Evolutionary conservation across 2,329 filamentous ascomycete species (phyloP), one percentile per base, ranked within the genome.

Genomic region (Colletotrichum melonis): DNA sequence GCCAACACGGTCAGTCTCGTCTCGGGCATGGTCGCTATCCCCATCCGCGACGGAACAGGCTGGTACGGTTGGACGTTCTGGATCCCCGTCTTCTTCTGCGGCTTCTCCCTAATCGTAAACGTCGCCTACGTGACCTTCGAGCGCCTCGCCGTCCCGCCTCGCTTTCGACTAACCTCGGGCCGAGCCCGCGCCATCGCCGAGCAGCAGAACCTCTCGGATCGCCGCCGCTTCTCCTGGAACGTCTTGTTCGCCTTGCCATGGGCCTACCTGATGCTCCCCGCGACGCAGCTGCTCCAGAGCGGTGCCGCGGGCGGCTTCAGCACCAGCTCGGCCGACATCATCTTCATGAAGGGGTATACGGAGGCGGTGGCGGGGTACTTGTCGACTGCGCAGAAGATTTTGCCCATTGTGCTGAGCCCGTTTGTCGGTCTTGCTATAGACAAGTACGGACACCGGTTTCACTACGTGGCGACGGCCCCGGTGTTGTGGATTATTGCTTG

Each of bases 31-130:
- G 75, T 78, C 4, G 76, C 76, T 1, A 75, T 77, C 7, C 76
- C 75, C 4, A 78, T 77, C 11, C 74, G 75, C 5, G 71, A 78
- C 38, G 54, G 74, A 1, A 78, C 76, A 14, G 77, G 76, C 0
- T 78, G 75, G 75, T 78, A 78, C 52, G 76, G 76, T 2, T 78
- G 76, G 76, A 78, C 75, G 0, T 77, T 78, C 26, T 78, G 76
- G 76, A 74, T 78, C 2, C 76, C 76, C 1, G 76, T 70, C 9
- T 68, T 76, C 56, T 78, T 78, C 67, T 78, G 76, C 60, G 68
- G 63, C 11, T 59, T 73, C 42, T 75, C 70, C 5, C 63, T 78
- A 6, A 4, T 69, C 6, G 72, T 77, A 19, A 78, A 77, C 69
- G n/a, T 75, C 11, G 38, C 57, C n/a, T 78, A 78, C 63, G 75